Conservation (phyloP, 2,329 filamentous ascomycete genomes). For the Colletotrichum nymphaeae region DNA sequence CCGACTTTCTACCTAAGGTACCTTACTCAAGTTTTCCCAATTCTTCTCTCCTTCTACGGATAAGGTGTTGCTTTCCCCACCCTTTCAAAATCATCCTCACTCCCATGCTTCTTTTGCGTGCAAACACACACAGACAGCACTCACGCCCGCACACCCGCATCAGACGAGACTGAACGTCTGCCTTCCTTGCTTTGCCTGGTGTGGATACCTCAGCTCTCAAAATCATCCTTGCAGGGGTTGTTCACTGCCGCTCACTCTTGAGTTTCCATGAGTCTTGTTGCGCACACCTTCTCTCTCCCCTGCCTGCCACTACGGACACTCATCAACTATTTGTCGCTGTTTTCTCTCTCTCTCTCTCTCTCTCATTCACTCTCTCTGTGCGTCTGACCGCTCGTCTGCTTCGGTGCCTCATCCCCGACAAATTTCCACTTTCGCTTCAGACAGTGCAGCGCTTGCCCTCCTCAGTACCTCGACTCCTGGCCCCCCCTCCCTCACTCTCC, state of each 20-base stretch:
- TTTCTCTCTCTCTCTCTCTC: background rate
- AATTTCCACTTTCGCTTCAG: slow-evolving; percentile 13
- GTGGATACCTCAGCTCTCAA: background rate
- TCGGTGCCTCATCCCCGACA: slow-evolving; percentile 17
- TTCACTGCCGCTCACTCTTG: background rate
- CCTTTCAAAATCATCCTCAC: background rate
- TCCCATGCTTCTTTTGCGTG: background rate
- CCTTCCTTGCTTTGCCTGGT: background rate
- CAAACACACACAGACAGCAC: background rate
- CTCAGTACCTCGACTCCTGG: background rate
- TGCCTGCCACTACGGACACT: background rate
- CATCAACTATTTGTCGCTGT: background rate
- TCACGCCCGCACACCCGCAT: background rate
- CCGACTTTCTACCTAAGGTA: no score
- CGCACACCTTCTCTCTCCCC: background rate
- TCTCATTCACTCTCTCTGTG: background rate
- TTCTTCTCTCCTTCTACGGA: background rate
- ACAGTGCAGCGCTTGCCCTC: background rate
- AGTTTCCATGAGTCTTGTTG: background rate
- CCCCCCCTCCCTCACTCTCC: background rate
- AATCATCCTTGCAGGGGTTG: background rate
- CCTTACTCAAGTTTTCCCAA: background rate
- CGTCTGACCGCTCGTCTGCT: background rate
- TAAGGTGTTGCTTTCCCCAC: no score
- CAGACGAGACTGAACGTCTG: background rate